Conservation (phyloP, 192 early-diverging fungal species). For the Coemansia sp. region DNA sequence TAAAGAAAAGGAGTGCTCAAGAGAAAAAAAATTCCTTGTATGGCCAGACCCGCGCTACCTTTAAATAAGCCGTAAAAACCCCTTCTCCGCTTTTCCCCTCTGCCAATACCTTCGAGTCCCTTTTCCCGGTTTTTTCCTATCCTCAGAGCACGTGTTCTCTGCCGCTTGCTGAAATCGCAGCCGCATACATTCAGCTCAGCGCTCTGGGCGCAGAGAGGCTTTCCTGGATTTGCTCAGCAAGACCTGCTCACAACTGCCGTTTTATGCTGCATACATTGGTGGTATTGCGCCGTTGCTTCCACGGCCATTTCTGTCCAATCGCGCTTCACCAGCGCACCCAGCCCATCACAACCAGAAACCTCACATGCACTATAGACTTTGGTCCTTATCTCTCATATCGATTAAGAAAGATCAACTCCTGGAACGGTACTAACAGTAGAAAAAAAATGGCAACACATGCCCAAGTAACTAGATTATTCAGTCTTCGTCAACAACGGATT, state of each 20-base stretch:
- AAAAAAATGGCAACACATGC: slow-evolving; percentile 14
- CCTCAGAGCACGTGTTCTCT: not conserved
- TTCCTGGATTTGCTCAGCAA: no score
- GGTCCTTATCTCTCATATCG: no score
- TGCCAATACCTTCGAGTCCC: no score
- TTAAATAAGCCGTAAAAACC: not conserved
- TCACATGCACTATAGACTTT: no score
- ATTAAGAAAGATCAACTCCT: no score
- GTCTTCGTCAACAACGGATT: slow-evolving; percentile 40
- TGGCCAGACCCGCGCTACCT: no score
- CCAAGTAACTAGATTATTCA: not conserved
- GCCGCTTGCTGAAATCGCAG: not conserved
- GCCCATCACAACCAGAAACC: no score
- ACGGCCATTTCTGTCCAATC: slow-evolving; percentile 33
- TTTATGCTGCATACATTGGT: not conserved
- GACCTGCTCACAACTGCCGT: no score
- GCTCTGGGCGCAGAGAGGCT: no score
- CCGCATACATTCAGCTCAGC: no score
- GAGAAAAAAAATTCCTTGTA: not conserved
- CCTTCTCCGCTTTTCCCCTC: not conserved
- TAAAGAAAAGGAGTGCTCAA: not conserved
- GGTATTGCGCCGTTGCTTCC: not conserved
- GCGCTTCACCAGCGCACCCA: slow-evolving; percentile 2
- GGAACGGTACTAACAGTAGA: no score
- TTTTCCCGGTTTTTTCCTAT: slow-evolving; percentile 1